These are phyloP conservation scores for Ramaria sp. DNA, from an alignment of 768 basidiomycete species.

Conservation along the genomic window DNA sequence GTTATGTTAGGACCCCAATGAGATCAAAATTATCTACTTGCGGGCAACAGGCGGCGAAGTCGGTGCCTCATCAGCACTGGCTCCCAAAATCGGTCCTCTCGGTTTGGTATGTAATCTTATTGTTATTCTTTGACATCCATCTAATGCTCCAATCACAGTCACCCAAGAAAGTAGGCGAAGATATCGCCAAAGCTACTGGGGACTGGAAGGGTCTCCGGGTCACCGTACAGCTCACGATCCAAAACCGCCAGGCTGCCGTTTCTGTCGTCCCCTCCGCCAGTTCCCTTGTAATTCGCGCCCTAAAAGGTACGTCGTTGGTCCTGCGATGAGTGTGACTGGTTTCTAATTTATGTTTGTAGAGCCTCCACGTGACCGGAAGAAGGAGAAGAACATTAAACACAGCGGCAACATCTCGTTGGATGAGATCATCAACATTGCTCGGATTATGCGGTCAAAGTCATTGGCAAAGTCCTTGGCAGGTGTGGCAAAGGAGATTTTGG, in stretches of 20 bases:
- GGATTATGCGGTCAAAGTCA: constrained; percentile 92
- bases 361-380: constrained; percentile 98
- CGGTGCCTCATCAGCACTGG: constrained; percentile 95
- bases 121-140: not conserved
- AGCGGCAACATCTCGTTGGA: constrained; percentile 86
- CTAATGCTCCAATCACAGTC: constrained; percentile 41
- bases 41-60: constrained; percentile 98
- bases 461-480: constrained; percentile 85
- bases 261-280: constrained; percentile 96
- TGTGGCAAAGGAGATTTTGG: constrained; percentile 94
- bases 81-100: constrained; percentile 99
- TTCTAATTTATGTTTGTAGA: constrained; percentile 36
- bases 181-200: constrained; percentile 97
- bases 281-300: constrained; percentile 88
- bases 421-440: constrained; percentile 90
- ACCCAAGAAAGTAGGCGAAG: constrained; percentile 99
- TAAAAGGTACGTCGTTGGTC: constrained; percentile 61
- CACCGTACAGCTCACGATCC: constrained; percentile 97
- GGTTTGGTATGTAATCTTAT: constrained; percentile 67
- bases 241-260: constrained; percentile 98
- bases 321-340: not conserved
- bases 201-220: constrained; percentile 99
- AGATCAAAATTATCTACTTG: constrained; percentile 99
- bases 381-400: constrained; percentile 99
- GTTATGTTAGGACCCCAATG: constrained; percentile 30